A percentile compares a stretch with the other conserved stretches of the same genome.
Evolutionary conservation across 305 asterid species (phyloP).

Genomic region (Fraxinus greggii): DNA sequence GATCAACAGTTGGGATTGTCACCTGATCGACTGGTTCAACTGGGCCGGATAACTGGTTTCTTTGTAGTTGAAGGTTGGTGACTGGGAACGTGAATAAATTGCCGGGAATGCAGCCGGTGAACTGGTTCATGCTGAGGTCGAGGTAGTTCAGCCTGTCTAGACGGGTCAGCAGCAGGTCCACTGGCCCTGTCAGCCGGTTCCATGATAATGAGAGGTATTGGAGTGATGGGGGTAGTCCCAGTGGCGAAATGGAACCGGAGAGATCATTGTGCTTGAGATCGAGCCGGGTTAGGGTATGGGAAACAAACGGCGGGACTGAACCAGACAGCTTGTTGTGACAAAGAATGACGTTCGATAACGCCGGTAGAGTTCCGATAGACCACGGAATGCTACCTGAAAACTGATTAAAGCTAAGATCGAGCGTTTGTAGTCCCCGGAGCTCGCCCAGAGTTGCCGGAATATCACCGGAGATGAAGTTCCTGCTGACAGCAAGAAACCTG

Average conservation of each 20-base stretch:
- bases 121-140: slow-evolving; percentile 71
- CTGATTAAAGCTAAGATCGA: slow-evolving; percentile 83
- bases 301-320: slow-evolving; percentile 56
- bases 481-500: slow-evolving; percentile 67
- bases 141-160: slow-evolving; percentile 58
- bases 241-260: slow-evolving; percentile 56
- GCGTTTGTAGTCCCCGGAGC: slow-evolving; percentile 62
- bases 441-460: slow-evolving; percentile 69
- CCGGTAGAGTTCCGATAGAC: slow-evolving; percentile 60
- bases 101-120: slow-evolving; percentile 67
- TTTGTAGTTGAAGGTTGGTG: slow-evolving; percentile 65
- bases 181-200: slow-evolving; percentile 72
- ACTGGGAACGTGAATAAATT: slow-evolving; percentile 60
- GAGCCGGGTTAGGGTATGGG: slow-evolving; percentile 62
- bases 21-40: slow-evolving; percentile 54
- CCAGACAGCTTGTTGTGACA: slow-evolving; percentile 73
- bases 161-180: slow-evolving; percentile 44
- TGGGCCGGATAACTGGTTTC: slow-evolving; percentile 70
- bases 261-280: slow-evolving; percentile 75
- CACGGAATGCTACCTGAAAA: slow-evolving; percentile 56
- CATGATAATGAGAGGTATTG: slow-evolving; percentile 69
- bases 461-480: slow-evolving; percentile 67
- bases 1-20: slow-evolving; percentile 64
- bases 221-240: slow-evolving; percentile 63
- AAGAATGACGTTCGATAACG: slow-evolving; percentile 62